A percentile compares a stretch with the other conserved stretches of the same genome.
These are phyloP conservation scores for Geosmithia morbida DNA, from an alignment of 2,329 filamentous ascomycete species.

Conservation along the genomic window DNA sequence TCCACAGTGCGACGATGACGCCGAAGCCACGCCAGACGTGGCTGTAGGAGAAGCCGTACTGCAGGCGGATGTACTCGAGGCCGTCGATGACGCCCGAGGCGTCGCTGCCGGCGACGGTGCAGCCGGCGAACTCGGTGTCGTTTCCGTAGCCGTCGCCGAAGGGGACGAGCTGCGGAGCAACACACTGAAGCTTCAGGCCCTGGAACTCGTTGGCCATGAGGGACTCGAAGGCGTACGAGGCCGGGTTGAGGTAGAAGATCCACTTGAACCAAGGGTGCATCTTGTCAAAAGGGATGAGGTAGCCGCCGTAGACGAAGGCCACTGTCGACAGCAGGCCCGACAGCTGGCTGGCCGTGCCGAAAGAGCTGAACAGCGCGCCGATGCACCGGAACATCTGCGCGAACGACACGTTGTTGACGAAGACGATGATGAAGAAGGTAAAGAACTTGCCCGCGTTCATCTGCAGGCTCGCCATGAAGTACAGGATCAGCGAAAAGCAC, in stretches of 20 bases:
- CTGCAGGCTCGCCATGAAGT: constrained; percentile 17
- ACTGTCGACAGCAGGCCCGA: constrained; percentile 11
- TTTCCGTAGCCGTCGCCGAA: constrained; percentile 19
- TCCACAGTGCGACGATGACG: constrained; percentile 55
- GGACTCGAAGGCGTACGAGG: constrained; percentile 44
- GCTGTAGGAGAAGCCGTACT: constrained; percentile 32
- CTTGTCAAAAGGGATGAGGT: constrained; percentile 29
- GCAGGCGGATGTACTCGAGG: constrained; percentile 31
- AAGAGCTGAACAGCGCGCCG: constrained; percentile 43
- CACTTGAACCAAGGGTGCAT: constrained; percentile 31
- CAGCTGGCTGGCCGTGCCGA: constrained; percentile 12
- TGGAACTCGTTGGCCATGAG: constrained; percentile 48
- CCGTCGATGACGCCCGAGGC: constrained; percentile 31
- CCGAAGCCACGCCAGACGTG: constrained; percentile 61
- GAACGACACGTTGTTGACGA: constrained; percentile 40
- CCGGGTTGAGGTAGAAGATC: constrained; percentile 41
- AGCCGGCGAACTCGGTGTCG: constrained; percentile 26
- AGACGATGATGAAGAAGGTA: constrained; percentile 50
- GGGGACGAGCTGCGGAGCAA: constrained; percentile 38
- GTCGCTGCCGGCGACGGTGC: constrained; percentile 30
- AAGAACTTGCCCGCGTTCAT: constrained; percentile 30
- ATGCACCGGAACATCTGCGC: constrained; percentile 54
- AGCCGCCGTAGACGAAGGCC: constrained; percentile 19
- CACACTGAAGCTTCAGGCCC: constrained; percentile 39
- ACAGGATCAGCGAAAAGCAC: constrained; percentile 30